Evolutionary conservation across 2,329 filamentous ascomycete genomes (phyloP).

Genomic region (Rhynchosporium agropyri): DNA sequence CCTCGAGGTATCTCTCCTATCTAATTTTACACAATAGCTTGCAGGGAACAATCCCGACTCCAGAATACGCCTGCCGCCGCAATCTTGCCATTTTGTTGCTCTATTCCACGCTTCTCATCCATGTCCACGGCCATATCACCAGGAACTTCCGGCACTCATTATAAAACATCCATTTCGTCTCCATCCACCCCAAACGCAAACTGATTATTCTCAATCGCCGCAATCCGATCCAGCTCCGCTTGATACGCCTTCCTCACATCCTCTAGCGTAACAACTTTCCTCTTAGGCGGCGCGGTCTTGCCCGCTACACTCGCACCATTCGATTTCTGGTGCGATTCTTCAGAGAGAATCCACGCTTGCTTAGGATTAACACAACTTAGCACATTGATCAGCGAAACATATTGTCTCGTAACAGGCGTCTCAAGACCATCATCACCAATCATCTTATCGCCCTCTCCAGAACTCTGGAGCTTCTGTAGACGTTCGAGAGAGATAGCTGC

Average conservation of each 20-base stretch:
- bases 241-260: constrained; percentile 90
- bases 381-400: constrained; percentile 90
- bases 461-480: constrained; percentile 61
- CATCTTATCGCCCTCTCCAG: constrained; percentile 61
- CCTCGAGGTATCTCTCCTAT: constrained; percentile 19
- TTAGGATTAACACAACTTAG: constrained; percentile 81
- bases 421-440: constrained; percentile 56
- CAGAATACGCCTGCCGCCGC: constrained; percentile 24
- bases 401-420: constrained; percentile 71
- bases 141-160: constrained; percentile 19
- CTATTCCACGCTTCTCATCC: background rate
- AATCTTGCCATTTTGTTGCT: constrained; percentile 12
- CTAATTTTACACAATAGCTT: constrained; percentile 21
- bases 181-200: constrained; percentile 67
- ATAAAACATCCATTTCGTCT: constrained; percentile 47
- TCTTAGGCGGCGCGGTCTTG: constrained; percentile 48
- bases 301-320: constrained; percentile 36
- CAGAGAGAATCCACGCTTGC: constrained; percentile 78
- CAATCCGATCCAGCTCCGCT: constrained; percentile 83
- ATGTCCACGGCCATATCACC: background rate
- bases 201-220: constrained; percentile 84
- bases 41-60: constrained; percentile 20
- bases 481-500: constrained; percentile 65
- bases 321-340: constrained; percentile 46
- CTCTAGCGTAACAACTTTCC: constrained; percentile 80